These are phyloP conservation scores for Flaveria bidentis DNA, from an alignment of 129 eudicot genomes.

Conservation along the genomic window DNA sequence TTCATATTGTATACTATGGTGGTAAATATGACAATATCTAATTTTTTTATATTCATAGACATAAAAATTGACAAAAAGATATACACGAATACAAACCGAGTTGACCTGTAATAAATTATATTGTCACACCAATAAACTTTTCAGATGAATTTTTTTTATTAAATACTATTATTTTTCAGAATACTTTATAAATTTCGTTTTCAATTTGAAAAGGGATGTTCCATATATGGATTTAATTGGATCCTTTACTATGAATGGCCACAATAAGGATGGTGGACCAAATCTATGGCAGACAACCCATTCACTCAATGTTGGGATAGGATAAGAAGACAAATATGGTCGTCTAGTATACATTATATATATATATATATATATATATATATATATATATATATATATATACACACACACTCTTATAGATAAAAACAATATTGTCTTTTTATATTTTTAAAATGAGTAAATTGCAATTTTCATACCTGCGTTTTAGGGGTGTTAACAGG, in stretches of 20 bases:
- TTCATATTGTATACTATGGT: too few relatives aligned
- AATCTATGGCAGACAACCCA: slow-evolving; percentile 39
- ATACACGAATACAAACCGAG: not conserved
- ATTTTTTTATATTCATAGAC: not conserved
- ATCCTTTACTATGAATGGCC: slow-evolving; percentile 28
- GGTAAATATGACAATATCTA: not conserved
- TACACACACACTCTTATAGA: too few relatives aligned
- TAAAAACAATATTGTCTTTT: not conserved
- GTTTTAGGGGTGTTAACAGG: too few relatives aligned
- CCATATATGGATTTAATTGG: slow-evolving; percentile 20
- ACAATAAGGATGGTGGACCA: slow-evolving; percentile 6
- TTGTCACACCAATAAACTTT: not conserved
- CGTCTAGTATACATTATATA: too few relatives aligned
- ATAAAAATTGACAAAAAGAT: not conserved
- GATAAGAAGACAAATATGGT: slow-evolving; percentile 13
- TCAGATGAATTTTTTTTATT: not conserved
- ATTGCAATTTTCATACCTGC: too few relatives aligned
- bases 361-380: too few relatives aligned
- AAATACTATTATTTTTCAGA: not conserved
- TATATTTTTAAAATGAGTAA: too few relatives aligned
- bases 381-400: too few relatives aligned
- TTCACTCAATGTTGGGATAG: slow-evolving; percentile 23
- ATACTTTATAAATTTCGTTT: not conserved
- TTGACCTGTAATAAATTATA: not conserved
- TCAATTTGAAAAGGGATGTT: slow-evolving; percentile 13